Evolutionary conservation across 2,329 filamentous ascomycete genomes (phyloP).

Genomic region (Botrytis galanthina): DNA sequence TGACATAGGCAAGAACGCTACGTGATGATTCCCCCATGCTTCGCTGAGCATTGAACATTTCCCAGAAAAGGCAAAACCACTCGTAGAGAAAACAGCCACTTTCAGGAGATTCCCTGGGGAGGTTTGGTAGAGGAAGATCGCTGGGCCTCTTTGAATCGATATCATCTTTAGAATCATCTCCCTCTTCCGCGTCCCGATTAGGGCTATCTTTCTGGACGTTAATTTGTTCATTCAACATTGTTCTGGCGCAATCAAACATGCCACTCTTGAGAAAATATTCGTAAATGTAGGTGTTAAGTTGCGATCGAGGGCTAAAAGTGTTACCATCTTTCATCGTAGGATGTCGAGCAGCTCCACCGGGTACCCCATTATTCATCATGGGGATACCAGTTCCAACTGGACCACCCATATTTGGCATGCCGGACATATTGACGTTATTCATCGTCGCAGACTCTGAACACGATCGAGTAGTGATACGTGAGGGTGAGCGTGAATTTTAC

Average conservation of each 20-base stretch:
- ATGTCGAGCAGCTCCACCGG: constrained; percentile 33
- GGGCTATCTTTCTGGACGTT: constrained; percentile 67
- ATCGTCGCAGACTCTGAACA: constrained; percentile 34
- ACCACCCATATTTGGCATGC: constrained; percentile 65
- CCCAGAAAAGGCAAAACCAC: constrained; percentile 98
- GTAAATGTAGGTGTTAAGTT: constrained; percentile 85
- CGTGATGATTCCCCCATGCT: constrained; percentile 60
- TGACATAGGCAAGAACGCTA: constrained; percentile 71
- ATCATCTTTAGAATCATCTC: constrained; percentile 77
- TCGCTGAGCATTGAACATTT: constrained; percentile 84
- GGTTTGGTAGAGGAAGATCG: constrained; percentile 73
- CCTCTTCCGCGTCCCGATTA: constrained; percentile 67
- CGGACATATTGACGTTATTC: constrained; percentile 53
- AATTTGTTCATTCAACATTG: constrained; percentile 66
- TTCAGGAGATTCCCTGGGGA: constrained; percentile 63
- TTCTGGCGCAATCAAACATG: constrained; percentile 80
- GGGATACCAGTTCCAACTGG: constrained; percentile 61
- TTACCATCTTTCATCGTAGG: constrained; percentile 39
- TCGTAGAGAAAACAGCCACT: constrained; percentile 83
- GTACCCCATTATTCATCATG: constrained; percentile 57
- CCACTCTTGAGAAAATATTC: constrained; percentile 85
- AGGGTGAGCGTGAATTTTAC: constrained; percentile 24
- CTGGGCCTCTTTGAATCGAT: constrained; percentile 70
- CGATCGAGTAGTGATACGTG: constrained; percentile 27
- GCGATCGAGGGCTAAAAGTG: constrained; percentile 42